phyloP scores from a whole-genome alignment of 139 green algal species.

The Chlorella sp. region DNA sequence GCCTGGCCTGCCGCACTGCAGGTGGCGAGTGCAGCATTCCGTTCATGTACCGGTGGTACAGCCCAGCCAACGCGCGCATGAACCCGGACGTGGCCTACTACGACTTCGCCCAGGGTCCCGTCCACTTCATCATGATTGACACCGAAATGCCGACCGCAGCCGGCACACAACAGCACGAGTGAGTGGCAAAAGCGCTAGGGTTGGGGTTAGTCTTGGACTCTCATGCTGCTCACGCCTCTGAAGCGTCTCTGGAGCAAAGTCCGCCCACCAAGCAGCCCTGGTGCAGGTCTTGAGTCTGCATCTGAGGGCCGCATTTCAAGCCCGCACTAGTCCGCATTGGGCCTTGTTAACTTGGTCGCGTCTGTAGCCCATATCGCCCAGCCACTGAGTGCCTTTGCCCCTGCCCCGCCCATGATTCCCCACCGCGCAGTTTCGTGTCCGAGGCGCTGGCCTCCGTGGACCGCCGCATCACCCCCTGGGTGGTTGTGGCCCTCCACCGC shows the following conservation, averaged over 20 bases:
- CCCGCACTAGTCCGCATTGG: too few species aligned
- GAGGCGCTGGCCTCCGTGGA: constrained; percentile 40
- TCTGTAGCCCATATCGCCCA: too few species aligned
- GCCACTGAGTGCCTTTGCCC: too few species aligned
- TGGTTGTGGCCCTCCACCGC: constrained; percentile 45
- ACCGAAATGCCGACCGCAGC: constrained; percentile 45
- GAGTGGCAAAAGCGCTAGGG: too few species aligned
- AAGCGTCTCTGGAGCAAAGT: too few species aligned
- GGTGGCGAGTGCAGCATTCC: constrained; percentile 48
- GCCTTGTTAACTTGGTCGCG: too few species aligned
- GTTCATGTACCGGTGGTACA: constrained; percentile 13
- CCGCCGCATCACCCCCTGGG: constrained; percentile 42
- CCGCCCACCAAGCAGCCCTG: too few species aligned
- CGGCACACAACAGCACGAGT: constrained; percentile 35
- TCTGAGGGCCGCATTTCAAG: too few species aligned
- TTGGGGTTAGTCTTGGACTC: too few species aligned
- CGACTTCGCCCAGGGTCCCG: constrained; percentile 47
- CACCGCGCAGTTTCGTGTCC: constrained; percentile 32
- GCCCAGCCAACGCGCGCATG: background rate
- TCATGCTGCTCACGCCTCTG: too few species aligned
- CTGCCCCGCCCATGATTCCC: too few species aligned
- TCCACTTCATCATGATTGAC: constrained; percentile 57
- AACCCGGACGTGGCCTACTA: constrained; percentile 19
- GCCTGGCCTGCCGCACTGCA: background rate
- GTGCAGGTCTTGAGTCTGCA: too few species aligned